phyloP scores from a whole-genome alignment of 495 filamentous ascomycete genomes.

The Lophiotrema nucula region DNA sequence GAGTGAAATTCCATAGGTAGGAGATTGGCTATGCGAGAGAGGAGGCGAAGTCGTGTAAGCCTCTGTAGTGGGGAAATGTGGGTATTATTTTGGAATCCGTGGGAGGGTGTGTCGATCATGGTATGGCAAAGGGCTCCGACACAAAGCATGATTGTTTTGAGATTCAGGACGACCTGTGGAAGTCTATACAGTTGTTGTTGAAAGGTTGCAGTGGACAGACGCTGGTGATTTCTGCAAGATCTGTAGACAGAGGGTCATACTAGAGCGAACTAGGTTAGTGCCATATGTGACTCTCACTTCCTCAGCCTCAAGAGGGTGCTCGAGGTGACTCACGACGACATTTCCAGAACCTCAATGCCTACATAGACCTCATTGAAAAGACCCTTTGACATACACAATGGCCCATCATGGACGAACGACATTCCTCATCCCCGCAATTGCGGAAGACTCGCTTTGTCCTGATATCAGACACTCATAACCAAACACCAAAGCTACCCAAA shows the following conservation, averaged over 20 bases:
- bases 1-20: neutral
- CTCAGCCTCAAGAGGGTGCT: neutral
- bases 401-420: neutral
- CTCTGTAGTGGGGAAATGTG: neutral
- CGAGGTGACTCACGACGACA: neutral
- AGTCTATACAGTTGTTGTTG: neutral
- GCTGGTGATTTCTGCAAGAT: too few species aligned
- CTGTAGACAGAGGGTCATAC: neutral
- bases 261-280: neutral
- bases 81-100: neutral
- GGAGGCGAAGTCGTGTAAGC: neutral
- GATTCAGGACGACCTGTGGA: neutral
- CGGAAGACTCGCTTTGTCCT: conserved; percentile 59
- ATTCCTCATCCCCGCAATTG: neutral
- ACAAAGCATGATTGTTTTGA: neutral
- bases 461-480: conserved; percentile 62
- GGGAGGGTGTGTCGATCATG: neutral
- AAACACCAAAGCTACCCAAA: conserved; percentile 55
- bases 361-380: neutral
- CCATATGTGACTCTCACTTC: neutral
- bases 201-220: neutral
- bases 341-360: neutral
- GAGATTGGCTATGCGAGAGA: neutral
- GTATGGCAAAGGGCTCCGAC: neutral
- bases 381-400: neutral